Evolutionary conservation across 345 rosid genomes (phyloP), one percentile per base, ranked within the genome.

Genomic region (Brassica rapa): DNA sequence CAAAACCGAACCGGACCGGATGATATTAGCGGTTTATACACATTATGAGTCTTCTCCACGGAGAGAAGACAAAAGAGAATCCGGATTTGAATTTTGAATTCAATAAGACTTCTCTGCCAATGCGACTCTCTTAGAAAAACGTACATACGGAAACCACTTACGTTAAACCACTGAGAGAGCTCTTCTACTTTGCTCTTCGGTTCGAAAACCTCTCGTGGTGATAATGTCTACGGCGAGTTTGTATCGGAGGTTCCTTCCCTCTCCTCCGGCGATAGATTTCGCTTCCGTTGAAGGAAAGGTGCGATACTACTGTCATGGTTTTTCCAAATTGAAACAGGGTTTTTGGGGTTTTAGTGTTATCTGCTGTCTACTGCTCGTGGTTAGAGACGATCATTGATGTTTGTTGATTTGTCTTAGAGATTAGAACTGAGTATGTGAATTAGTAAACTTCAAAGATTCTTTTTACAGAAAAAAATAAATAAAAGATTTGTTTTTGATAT

Each of bases 211-310:
- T 16, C 61, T 33, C 10, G 55, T 46, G 55, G 55, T 8, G 24
- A 8, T 8, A 71, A 90, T 90, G 89, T 89, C 90, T 6, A 86
- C 84, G 89, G 91, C 89, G n/a, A 87, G 96, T 15, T 78, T 90
- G 81, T 90, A 90, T 76, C 79, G 90, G 12, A 83, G 91, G 2
- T 63, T 78, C 6, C 96, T 93, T 30, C 86, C 90, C 7, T 88
- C 96, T 15, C 97, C 94, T 59, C 94, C 92, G 11, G 96, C 94
- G 1, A 81, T 93, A 24, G 98, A 90, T 16, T 93, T 93, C 80
- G 88, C 98, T 69, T 90, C 98, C 55, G 43, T 84, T 8, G 88
- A 89, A 82, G 94, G 98, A 33, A 93, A 89, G 91, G 97, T 89
- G 46, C 61, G 76, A 64, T 5, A 6, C 37, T 33, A 23, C 12